Percentiles rank a stretch among this genome's conserved stretches.
These are phyloP conservation scores for Triangularia verruculosa DNA, from an alignment of 2,329 filamentous ascomycete species.

Conservation along the genomic window DNA sequence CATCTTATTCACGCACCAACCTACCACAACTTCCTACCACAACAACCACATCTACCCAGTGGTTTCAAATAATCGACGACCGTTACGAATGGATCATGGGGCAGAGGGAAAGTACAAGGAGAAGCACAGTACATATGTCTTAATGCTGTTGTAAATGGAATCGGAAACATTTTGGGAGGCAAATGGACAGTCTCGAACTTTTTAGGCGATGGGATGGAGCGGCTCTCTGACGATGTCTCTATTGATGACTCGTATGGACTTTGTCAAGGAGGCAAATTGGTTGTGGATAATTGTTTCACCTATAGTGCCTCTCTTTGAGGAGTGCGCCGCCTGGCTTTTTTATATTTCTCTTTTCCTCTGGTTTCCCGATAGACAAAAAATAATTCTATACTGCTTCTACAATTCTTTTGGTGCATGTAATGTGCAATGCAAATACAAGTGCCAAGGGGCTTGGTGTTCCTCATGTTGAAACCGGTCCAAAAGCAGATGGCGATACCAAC, in stretches of 20 bases:
- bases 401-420: neutral
- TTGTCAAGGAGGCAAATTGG: neutral
- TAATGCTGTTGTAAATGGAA: neutral
- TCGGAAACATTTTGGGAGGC: neutral
- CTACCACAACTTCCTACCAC: no score
- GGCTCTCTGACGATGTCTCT: neutral
- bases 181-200: neutral
- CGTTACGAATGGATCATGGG: neutral
- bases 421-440: neutral
- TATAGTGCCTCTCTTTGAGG: neutral
- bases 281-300: neutral
- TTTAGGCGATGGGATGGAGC: neutral
- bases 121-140: neutral
- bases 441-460: neutral
- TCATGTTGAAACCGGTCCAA: neutral
- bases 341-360: neutral
- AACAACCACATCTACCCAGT: neutral
- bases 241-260: neutral
- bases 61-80: neutral
- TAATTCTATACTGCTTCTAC: neutral
- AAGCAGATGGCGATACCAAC: neutral
- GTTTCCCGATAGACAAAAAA: neutral
- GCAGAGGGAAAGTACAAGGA: neutral
- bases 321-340: neutral
- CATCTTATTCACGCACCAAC: neutral